Base-by-base conservation (phyloP, 2,329 filamentous ascomycete genomes). In the Cladophialophora yegresii region DNA sequence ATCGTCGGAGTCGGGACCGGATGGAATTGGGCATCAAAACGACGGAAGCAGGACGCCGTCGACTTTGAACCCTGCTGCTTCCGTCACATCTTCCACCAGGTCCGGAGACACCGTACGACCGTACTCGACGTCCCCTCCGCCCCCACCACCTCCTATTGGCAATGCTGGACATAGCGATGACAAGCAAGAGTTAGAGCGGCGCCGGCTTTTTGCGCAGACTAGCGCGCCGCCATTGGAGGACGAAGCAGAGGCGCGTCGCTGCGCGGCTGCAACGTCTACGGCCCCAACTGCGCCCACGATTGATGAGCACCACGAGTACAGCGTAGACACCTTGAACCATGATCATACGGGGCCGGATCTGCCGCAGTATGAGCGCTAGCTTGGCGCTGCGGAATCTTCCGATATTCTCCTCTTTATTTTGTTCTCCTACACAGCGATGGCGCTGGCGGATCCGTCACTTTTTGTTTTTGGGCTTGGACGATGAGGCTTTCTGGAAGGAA, bases 161-260 rank as follows among this genome's bases (percentile, higher is more conserved):
- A 1, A 84, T 79, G 67, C 58, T 53, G 66, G 72, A 54, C 61
- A 59, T 2, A 79, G 80, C 0, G 90, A 95, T 61, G 93, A 96
- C 75, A 95, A 96, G 75, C 87, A 88, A 70, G 91, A 96, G 73
- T 79, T 92, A 6, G 89, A 93, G 73, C 82, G 87, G 22, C 83
- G 80, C 62, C 81, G 87, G 43, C 75, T 91, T n/a, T 79, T 89
- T 65, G 79, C 82, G 58, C 83, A 89, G 71, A 85, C 85, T 7
- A 89, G 87, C 73, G 84, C 85, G 8, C 88, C 88, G 3, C 76
- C 78, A n/a, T 10, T 43, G 28, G 69, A 66, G 32, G 67, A 70
- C 36, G 63, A 57, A 26, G 56, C 22, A 2, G 64, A 64, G 20
- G 71, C 73, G 32, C 70, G 71, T 55, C 66, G 51, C 61, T 62